Evolutionary conservation across 805 yeast genomes (phyloP).

Genomic region (Limtongozyma cylindracea): DNA sequence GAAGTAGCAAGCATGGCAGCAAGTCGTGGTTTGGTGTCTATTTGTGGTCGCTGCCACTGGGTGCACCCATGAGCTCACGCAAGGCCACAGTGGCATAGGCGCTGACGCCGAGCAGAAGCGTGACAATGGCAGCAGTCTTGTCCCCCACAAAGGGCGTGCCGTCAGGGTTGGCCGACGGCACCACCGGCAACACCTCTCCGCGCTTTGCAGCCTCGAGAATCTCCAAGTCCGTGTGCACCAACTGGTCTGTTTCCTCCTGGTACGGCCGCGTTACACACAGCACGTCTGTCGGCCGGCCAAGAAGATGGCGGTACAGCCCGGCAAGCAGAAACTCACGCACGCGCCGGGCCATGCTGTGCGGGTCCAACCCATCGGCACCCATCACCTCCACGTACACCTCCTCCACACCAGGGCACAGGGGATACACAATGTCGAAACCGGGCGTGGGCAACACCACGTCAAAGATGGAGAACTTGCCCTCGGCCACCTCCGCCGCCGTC

Average conservation of each 20-base stretch:
- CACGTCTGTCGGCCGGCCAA: conserved; percentile 38
- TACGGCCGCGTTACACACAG: conserved; percentile 42
- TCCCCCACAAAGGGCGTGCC: too few relatives aligned
- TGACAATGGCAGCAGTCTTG: conserved; percentile 47
- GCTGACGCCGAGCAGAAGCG: conserved; percentile 58
- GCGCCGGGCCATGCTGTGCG: conserved; percentile 60
- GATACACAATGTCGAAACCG: conserved; percentile 80
- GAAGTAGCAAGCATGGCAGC: too few relatives aligned
- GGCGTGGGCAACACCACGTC: conserved; percentile 94
- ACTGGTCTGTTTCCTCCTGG: conserved; percentile 33
- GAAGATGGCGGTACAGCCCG: conserved; percentile 63
- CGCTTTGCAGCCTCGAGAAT: conserved; percentile 9
- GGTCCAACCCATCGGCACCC: conserved; percentile 66
- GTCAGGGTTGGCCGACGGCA: too few relatives aligned
- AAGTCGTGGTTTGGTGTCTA: too few relatives aligned
- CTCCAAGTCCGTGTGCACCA: conserved; percentile 55
- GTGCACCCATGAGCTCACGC: conserved; percentile 69
- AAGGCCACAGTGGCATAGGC: conserved; percentile 96
- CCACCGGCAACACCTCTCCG: too few relatives aligned
- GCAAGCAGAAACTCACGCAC: conserved; percentile 77
- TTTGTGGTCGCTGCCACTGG: too few relatives aligned
- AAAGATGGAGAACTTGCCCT: conserved; percentile 33
- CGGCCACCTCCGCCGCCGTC: conserved; percentile 43
- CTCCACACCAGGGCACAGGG: conserved; percentile 33
- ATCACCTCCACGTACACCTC: conserved; percentile 44